Conservation (phyloP, 495 filamentous ascomycete genomes). For the Penicillium lividum region DNA sequence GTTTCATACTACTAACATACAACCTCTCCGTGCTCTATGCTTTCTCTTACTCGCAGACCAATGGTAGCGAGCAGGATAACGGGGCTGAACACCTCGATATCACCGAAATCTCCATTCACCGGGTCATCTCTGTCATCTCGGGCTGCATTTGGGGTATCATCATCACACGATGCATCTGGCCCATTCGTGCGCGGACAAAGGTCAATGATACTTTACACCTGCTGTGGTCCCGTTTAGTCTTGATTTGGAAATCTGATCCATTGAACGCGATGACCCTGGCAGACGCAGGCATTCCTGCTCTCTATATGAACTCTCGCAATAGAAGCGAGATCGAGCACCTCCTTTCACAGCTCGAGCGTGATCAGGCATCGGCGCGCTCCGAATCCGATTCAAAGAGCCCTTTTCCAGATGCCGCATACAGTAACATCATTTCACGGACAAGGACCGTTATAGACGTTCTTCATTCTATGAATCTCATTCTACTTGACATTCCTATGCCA, state of each 20-base stretch:
- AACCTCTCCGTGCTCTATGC: slow-evolving; percentile 94
- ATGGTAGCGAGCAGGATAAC: slow-evolving; percentile 69
- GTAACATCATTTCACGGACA: slow-evolving; percentile 73
- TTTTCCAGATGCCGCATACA: slow-evolving; percentile 70
- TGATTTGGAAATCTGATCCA: slow-evolving; percentile 93
- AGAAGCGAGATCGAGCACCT: slow-evolving; percentile 67
- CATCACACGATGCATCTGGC: slow-evolving; percentile 88
- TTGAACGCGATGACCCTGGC: slow-evolving; percentile 65
- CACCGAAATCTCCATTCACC: slow-evolving; percentile 83
- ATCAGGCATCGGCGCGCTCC: slow-evolving; percentile 67
- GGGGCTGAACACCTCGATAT: slow-evolving; percentile 82
- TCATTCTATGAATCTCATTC: slow-evolving; percentile 91
- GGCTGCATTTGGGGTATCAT: slow-evolving; percentile 93
- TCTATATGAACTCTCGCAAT: slow-evolving; percentile 82
- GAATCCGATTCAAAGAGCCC: slow-evolving; percentile 85
- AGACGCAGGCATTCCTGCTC: slow-evolving; percentile 30
- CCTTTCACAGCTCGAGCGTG: slow-evolving; percentile 64
- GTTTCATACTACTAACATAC: slow-evolving; percentile 92
- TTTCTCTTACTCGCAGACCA: slow-evolving; percentile 78
- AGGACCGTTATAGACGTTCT: slow-evolving; percentile 85
- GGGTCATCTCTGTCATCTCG: slow-evolving; percentile 81
- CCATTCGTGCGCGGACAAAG: slow-evolving; percentile 81
- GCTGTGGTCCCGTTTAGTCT: slow-evolving; percentile 92
- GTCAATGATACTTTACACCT: slow-evolving; percentile 76
- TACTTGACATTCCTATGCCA: slow-evolving; percentile 75